These are phyloP conservation scores for Sicyos baderoa DNA, from an alignment of 306 rosid genomes.

Conservation along the genomic window DNA sequence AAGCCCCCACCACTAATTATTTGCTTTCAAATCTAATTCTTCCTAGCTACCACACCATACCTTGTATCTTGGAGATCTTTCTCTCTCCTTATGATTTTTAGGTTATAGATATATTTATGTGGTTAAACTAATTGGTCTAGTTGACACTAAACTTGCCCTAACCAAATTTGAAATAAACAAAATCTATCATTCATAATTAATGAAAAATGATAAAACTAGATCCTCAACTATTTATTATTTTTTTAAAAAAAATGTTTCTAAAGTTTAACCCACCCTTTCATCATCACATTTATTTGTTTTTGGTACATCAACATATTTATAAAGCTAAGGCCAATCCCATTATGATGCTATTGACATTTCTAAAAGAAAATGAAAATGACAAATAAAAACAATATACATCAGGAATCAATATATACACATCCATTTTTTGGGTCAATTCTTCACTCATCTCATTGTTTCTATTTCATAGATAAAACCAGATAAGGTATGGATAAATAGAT, in stretches of 20 bases:
- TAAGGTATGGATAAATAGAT: neutral
- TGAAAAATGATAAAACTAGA: too few species aligned
- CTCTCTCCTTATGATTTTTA: too few species aligned
- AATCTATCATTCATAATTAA: too few species aligned
- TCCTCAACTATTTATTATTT: too few species aligned
- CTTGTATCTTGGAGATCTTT: neutral
- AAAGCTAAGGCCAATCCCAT: neutral
- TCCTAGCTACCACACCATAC: neutral
- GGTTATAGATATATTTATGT: too few species aligned
- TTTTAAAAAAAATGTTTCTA: neutral
- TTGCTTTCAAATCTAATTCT: constrained; percentile 1
- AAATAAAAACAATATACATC: neutral
- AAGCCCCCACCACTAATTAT: constrained; percentile 18
- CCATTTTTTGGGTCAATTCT: constrained; percentile 15
- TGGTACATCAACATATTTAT: neutral
- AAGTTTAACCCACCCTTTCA: neutral
- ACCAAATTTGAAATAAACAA: too few species aligned
- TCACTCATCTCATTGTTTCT: constrained; percentile 16
- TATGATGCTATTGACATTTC: constrained; percentile 13
- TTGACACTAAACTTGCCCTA: too few species aligned
- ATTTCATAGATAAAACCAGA: constrained; percentile 8
- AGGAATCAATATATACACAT: neutral
- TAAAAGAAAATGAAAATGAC: neutral
- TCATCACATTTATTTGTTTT: neutral
- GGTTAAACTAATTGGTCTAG: too few species aligned